These are phyloP conservation scores for Gleditsia sinensis DNA, from an alignment of 306 rosid genomes.

Conservation along the genomic window DNA sequence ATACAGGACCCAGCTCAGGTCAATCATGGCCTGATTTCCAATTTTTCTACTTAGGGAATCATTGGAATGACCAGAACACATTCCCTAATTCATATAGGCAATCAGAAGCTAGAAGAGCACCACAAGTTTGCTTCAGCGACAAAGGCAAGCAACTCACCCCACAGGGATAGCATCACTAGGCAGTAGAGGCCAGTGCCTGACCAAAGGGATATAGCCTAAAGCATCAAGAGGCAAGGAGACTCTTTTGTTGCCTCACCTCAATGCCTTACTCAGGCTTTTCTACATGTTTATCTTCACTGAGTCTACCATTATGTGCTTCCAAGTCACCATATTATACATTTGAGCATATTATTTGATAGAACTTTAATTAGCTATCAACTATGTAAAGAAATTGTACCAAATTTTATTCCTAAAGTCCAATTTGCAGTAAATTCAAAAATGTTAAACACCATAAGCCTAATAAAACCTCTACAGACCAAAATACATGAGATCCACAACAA, in stretches of 20 bases:
- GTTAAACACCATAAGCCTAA: neutral
- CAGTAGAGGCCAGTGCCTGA: neutral
- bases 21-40: neutral
- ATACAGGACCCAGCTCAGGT: neutral
- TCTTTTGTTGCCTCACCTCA: neutral
- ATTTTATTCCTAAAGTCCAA: neutral
- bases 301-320: neutral
- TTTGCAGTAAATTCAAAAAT: neutral
- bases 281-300: neutral
- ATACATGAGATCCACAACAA: neutral
- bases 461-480: neutral
- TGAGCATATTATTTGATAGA: neutral
- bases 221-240: neutral
- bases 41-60: neutral
- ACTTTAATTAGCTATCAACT: neutral
- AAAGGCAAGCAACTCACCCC: neutral
- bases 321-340: neutral
- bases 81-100: neutral
- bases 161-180: neutral
- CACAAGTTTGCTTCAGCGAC: neutral
- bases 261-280: neutral
- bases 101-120: neutral
- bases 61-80: no score
- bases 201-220: neutral
- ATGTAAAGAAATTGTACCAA: neutral